phyloP scores from a whole-genome alignment of 495 filamentous ascomycete species.

The Hypomontagnella submonticulosa region DNA sequence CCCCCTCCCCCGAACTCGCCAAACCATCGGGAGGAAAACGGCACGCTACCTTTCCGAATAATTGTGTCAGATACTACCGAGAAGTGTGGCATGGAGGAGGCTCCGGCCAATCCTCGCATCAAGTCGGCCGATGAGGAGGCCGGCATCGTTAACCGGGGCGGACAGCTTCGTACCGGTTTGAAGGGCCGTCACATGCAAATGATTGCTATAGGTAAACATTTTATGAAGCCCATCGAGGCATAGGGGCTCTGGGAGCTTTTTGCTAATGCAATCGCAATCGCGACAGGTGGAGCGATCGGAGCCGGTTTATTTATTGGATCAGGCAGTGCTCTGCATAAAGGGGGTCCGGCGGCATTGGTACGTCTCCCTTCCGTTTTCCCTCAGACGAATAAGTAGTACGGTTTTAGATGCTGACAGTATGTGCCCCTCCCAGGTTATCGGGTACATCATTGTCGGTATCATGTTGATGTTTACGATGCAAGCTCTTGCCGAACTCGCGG shows the following conservation, averaged over 20 bases:
- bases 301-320: slow-evolving; percentile 69
- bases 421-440: slow-evolving; percentile 58
- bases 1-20: slow-evolving; percentile 1
- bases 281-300: slow-evolving; percentile 63
- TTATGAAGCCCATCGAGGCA: slow-evolving; percentile 10
- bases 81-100: slow-evolving; percentile 23
- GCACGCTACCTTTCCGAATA: slow-evolving; percentile 1
- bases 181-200: slow-evolving; percentile 74
- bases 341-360: slow-evolving; percentile 67
- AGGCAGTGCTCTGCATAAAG: slow-evolving; percentile 58
- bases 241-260: neutral
- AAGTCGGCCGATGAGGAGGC: slow-evolving; percentile 44
- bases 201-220: slow-evolving; percentile 73
- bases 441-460: slow-evolving; percentile 58
- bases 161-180: slow-evolving; percentile 48
- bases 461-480: slow-evolving; percentile 63
- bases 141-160: slow-evolving; percentile 41
- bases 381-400: neutral
- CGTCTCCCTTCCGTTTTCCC: slow-evolving; percentile 15
- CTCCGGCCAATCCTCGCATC: neutral
- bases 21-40: slow-evolving; percentile 7
- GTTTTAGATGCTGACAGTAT: slow-evolving; percentile 3
- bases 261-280: slow-evolving; percentile 26
- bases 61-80: slow-evolving; percentile 34
- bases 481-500: slow-evolving; percentile 74